Conservation (phyloP, 805 yeast species). For the Ogataea philodendri region DNA sequence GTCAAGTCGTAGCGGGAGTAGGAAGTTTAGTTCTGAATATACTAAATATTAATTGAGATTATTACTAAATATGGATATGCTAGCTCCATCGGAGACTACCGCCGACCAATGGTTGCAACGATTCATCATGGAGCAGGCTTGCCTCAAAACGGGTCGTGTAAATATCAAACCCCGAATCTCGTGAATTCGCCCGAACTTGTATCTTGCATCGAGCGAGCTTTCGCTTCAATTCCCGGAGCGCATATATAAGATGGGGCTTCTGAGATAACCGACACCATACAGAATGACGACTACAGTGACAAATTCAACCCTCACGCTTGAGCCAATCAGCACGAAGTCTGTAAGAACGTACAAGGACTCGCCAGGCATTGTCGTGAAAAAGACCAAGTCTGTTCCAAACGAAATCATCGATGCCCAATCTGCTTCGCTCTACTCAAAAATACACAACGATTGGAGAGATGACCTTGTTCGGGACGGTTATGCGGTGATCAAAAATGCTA, state of each 20-base stretch:
- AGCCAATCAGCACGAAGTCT: neutral
- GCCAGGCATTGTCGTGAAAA: neutral
- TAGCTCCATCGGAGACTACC: too few relatives aligned
- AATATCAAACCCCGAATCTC: neutral
- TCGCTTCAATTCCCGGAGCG: neutral
- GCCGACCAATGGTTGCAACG: too few relatives aligned
- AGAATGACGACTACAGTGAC: neutral
- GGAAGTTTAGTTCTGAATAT: too few relatives aligned
- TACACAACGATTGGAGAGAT: conserved; percentile 32
- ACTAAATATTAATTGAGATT: too few relatives aligned
- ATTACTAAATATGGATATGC: too few relatives aligned
- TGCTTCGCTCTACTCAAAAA: neutral
- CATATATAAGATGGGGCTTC: neutral
- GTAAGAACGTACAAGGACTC: conserved; percentile 1
- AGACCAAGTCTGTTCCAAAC: neutral
- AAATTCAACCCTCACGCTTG: neutral
- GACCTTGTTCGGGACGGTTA: conserved; percentile 32
- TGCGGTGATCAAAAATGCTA: conserved; percentile 32
- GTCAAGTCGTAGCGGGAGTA: too few relatives aligned
- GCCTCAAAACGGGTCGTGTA: too few relatives aligned
- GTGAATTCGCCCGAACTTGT: neutral
- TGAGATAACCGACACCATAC: too few relatives aligned
- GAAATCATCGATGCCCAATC: conserved; percentile 1
- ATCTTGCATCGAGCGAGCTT: neutral
- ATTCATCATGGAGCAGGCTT: too few relatives aligned